Evolutionary conservation across 306 rosid species (phyloP).

Genomic region (Acacia confusa): DNA sequence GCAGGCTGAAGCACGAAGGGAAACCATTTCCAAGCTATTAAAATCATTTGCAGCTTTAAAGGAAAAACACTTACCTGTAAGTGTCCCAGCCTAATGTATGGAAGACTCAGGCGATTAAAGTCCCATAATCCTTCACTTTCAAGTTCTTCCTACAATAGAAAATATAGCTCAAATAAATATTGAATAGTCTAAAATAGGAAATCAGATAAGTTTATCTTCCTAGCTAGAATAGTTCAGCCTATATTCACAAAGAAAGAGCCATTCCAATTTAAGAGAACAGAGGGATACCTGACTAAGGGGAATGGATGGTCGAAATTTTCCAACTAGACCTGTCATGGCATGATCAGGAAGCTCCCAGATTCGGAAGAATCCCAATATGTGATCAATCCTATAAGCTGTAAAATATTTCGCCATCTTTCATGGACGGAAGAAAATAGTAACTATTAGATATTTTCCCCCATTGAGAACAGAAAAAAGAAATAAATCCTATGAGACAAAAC

Average conservation of each 20-base stretch:
- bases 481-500: constrained; percentile 44
- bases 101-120: constrained; percentile 81
- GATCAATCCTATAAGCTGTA: constrained; percentile 96
- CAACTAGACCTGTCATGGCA: constrained; percentile 83
- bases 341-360: constrained; percentile 99
- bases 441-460: constrained; percentile 16
- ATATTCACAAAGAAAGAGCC: constrained; percentile 16
- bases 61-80: constrained; percentile 61
- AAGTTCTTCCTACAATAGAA: constrained; percentile 76
- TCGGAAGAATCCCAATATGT: constrained; percentile 92
- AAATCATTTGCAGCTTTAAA: constrained; percentile 22
- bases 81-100: constrained; percentile 68
- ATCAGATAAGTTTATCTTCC: background rate
- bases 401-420: constrained; percentile 95
- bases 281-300: constrained; percentile 80
- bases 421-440: constrained; percentile 38
- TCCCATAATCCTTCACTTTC: constrained; percentile 97
- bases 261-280: constrained; percentile 16
- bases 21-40: constrained; percentile 22
- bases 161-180: constrained; percentile 12
- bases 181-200: constrained; percentile 15
- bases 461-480: background rate
- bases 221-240: constrained; percentile 10
- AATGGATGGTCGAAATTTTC: constrained; percentile 96
- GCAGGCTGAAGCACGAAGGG: constrained; percentile 11